Evolutionary conservation across 2,329 filamentous ascomycete species (phyloP).

Genomic region (Thermomyces lanuginosus): DNA sequence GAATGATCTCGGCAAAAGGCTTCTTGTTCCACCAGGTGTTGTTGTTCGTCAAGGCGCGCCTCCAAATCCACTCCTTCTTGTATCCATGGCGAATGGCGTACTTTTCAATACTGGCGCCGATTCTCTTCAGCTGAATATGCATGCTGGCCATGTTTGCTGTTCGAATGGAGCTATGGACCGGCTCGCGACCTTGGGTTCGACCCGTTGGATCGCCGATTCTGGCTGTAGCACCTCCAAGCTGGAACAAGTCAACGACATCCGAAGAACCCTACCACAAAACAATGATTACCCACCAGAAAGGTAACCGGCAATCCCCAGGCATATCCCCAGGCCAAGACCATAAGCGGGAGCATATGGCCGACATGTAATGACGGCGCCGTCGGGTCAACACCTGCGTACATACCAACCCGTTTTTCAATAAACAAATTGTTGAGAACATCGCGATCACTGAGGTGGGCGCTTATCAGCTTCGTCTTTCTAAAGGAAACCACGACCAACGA

Average conservation of each 20-base stretch:
- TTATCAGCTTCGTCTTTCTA: not conserved
- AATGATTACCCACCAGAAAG: conserved; percentile 24
- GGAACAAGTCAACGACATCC: conserved; percentile 1
- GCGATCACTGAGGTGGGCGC: conserved; percentile 18
- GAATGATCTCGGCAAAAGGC: conserved; percentile 57
- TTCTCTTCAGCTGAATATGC: conserved; percentile 36
- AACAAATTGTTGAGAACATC: conserved; percentile 29
- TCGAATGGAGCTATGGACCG: conserved; percentile 21
- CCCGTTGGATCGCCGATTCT: conserved; percentile 33
- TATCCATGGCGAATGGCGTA: conserved; percentile 52
- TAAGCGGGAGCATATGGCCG: conserved; percentile 36
- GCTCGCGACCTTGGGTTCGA: conserved; percentile 24
- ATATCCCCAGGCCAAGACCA: conserved; percentile 35
- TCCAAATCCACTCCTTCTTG: conserved; percentile 46
- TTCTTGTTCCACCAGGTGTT: conserved; percentile 63
- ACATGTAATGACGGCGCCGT: conserved; percentile 35
- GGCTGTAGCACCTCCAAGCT: conserved; percentile 33
- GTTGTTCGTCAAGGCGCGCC: conserved; percentile 60
- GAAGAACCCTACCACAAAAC: not conserved
- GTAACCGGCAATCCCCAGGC: conserved; percentile 31
- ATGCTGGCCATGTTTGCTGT: conserved; percentile 33
- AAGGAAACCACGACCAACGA: not conserved
- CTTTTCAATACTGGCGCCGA: conserved; percentile 58
- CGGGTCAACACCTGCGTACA: conserved; percentile 34
- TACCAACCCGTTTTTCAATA: conserved; percentile 29